Conservation (phyloP, 257 asterid species). For the Salvia rosmarinus region DNA sequence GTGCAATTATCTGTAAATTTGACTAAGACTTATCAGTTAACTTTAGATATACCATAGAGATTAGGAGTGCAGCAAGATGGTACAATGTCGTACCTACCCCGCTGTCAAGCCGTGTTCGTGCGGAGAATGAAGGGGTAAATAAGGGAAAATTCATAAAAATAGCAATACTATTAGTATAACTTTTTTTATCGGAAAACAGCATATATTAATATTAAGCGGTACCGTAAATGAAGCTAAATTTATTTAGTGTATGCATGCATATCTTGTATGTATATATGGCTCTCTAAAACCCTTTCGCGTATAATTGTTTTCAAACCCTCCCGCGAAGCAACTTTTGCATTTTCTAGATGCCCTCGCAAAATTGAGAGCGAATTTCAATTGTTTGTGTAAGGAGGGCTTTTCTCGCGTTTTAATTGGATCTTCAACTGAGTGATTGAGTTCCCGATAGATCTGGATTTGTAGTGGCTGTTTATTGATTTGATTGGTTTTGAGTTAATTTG, state of each 20-base stretch:
- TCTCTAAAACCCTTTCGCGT: slow-evolving; percentile 46
- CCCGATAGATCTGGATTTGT: slow-evolving; percentile 49
- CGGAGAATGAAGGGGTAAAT: too few relatives aligned
- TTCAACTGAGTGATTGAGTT: slow-evolving; percentile 39
- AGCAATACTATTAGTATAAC: neutral
- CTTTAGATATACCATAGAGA: too few relatives aligned
- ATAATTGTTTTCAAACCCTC: slow-evolving; percentile 61
- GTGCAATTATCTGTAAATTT: too few relatives aligned
- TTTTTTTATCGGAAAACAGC: too few relatives aligned
- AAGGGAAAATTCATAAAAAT: too few relatives aligned
- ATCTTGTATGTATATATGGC: slow-evolving; percentile 25
- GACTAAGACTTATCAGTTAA: too few relatives aligned
- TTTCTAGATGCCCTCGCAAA: slow-evolving; percentile 31
- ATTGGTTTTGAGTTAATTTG: slow-evolving; percentile 38
- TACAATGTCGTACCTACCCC: too few relatives aligned
- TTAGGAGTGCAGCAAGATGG: too few relatives aligned
- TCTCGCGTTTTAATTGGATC: slow-evolving; percentile 35
- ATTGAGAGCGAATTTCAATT: slow-evolving; percentile 27
- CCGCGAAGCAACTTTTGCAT: slow-evolving; percentile 50
- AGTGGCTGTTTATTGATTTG: slow-evolving; percentile 33
- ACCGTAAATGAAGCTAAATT: neutral
- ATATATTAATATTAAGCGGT: neutral
- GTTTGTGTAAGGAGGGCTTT: slow-evolving; percentile 23
- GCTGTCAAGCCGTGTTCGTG: too few relatives aligned
- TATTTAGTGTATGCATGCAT: slow-evolving; percentile 25